Percentiles rank a stretch among this genome's conserved stretches.
Evolutionary conservation across 176 grass and related monocot genomes (phyloP).

Genomic region (Aegilops sharonensis): DNA sequence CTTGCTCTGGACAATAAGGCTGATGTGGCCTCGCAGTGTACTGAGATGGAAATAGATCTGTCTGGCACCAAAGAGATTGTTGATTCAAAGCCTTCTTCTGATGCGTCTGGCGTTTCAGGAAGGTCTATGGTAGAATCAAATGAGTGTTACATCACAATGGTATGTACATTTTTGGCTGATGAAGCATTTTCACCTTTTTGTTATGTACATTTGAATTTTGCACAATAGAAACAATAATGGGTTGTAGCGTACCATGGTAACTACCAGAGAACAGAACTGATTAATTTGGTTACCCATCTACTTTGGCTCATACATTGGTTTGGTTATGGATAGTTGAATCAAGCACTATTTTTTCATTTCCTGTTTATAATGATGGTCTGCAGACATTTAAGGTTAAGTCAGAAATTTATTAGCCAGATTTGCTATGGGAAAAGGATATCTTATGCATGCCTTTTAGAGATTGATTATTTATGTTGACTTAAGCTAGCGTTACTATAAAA

Average conservation of each 20-base stretch:
- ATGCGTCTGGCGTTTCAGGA: slow-evolving; percentile 21
- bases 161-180: slow-evolving; percentile 38
- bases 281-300: not conserved
- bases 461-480: slow-evolving; percentile 9
- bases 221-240: not conserved
- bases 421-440: not conserved
- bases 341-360: slow-evolving; percentile 13
- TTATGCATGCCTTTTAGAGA: not conserved
- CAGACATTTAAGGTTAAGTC: slow-evolving; percentile 5
- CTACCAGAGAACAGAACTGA: not conserved
- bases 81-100: slow-evolving; percentile 29
- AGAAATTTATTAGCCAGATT: slow-evolving; percentile 19
- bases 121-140: slow-evolving; percentile 41
- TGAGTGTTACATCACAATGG: slow-evolving; percentile 78
- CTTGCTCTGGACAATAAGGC: slow-evolving; percentile 37
- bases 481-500: not conserved
- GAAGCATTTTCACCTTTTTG: slow-evolving; percentile 29
- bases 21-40: slow-evolving; percentile 28
- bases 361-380: not conserved
- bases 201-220: slow-evolving; percentile 1
- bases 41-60: slow-evolving; percentile 31
- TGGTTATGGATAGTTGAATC: slow-evolving; percentile 13
- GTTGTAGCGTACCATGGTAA: not conserved
- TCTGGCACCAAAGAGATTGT: slow-evolving; percentile 29
- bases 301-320: not conserved